Evolutionary conservation across 805 yeast genomes (phyloP), one percentile per base, ranked within the genome.

Genomic region (Saccharomycopsis fibuligera): DNA sequence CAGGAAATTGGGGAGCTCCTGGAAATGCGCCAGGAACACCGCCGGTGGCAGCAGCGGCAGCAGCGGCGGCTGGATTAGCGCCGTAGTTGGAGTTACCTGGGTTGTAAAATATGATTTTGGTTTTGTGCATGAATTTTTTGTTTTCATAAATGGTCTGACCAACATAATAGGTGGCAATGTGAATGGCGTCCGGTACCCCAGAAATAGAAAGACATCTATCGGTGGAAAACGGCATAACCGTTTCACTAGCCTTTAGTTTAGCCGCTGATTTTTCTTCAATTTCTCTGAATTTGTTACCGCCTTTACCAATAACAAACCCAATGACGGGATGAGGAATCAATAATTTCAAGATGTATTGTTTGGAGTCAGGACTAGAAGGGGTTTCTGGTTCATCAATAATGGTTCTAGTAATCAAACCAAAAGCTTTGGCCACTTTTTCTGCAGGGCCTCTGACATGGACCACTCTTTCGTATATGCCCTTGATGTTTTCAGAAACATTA

Each of bases 151-250:
- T 71, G 2, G 85, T 82, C 62, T 81, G 84, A 1, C 85, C 80
- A 48, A 85, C 73, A 60, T 82, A 83, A 63, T 82, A 86, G 0
- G 81, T 70, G 8, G 96, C 96, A 56, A 86, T 85, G 60, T 86
- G 95, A 37, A 88, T 76, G 1, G 96, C 89, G 66, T 87, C 95
- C 1, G 89, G 88, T 12, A 85, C 91, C 5, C 96, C 96, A 4
- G 74, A 69, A 5, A 87, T 74, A 22, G 79, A 72, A 42, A 88
- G 67, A 19, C 84, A 70, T 50, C 95, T 72, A 62, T 88, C 96
- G 14, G 89, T 86, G 0, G 91, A 83, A 52, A 75, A 76, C 1
- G 93, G 86, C 55, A 88, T 66, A 14, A 81, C 76, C 41, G 78
- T 76, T 37, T 83, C 87, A 22, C 83, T 85, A 2, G 95, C 93